A percentile compares a stretch with the other conserved stretches of the same genome.
phyloP scores from a whole-genome alignment of 2,329 filamentous ascomycete species.

The Corniculantispora saksenae region DNA sequence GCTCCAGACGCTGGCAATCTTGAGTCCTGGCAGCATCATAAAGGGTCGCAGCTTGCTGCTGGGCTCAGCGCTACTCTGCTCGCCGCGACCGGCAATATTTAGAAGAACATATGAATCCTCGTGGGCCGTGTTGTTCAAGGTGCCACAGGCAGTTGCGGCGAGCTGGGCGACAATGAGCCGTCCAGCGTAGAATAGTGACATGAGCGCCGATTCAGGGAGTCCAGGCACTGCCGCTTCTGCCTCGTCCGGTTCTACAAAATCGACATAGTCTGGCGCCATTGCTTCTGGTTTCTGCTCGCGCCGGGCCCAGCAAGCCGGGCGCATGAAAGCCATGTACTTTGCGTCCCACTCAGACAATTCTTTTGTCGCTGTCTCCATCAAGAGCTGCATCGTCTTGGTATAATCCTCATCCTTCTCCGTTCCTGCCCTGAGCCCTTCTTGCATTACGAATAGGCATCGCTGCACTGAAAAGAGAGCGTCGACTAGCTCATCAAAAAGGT shows the following conservation, averaged over 20 bases:
- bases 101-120: background rate
- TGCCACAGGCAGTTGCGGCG: background rate
- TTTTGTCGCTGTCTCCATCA: background rate
- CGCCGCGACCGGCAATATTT: background rate
- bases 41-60: conserved; percentile 1
- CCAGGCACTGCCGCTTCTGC: background rate
- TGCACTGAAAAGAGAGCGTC: conserved; percentile 6
- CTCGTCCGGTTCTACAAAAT: no score
- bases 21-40: conserved; percentile 12
- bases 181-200: conserved; percentile 9
- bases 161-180: conserved; percentile 1
- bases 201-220: background rate
- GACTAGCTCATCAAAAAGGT: conserved; percentile 8
- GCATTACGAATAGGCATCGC: background rate
- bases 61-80: background rate
- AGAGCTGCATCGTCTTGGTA: background rate
- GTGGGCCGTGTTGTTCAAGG: background rate
- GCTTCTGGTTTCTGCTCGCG: background rate
- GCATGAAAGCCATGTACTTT: background rate
- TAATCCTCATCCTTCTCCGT: background rate
- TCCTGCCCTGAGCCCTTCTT: background rate
- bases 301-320: background rate
- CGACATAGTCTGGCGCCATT: no score
- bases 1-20: conserved; percentile 11
- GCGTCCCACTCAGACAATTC: background rate